Base-by-base conservation (phyloP, 176 grass and related monocot genomes). In the Tuctoria greenei region DNA sequence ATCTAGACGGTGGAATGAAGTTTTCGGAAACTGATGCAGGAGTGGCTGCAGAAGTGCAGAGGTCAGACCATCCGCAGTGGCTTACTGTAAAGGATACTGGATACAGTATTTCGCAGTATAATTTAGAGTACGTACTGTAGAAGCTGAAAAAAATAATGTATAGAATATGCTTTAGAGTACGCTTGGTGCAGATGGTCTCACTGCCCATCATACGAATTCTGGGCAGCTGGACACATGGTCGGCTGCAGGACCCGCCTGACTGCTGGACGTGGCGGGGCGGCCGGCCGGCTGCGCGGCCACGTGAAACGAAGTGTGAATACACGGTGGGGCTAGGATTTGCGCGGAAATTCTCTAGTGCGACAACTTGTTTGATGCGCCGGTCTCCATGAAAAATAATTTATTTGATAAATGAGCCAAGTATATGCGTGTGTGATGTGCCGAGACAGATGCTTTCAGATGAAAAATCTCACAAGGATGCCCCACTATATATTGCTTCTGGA, bases 381-480 rank as follows among this genome's bases (percentile, higher is more conserved):
- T 68, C 17, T 44, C 0, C 0, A n/a, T 7, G 8, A 10, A 21
- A 7, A 51, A 7, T 18, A 20, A 61, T 5, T 11, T 31, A 45
- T 52, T 6, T 27, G 57, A 28, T 14, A 31, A 34, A 31, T 31
- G n/a, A n/a, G n/a, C n/a, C n/a, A 31, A 21, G 3, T 17, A 51
- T 7, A 51, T 16, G 1, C 20, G 11, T 9, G 25, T 6, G 41
- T 36, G 83, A 28, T 67, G 62, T 41, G 34, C 64, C 41, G 71
- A 47, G 45, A 70, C 41, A 50, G 66, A 83, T 83, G 67, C 67
- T 71, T 59, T 50, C 60, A 35, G 85, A 82, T 26, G 67, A 73
- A 77, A 87, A 73, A 67, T 16, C 31, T 2, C 0, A 12, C 1
- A 35, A 23, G 42, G 39, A 14, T 4, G 9, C 37, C 39, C 14